Evolutionary conservation across 2,329 filamentous ascomycete genomes (phyloP).

Genomic region (Hypoxylon sp.): DNA sequence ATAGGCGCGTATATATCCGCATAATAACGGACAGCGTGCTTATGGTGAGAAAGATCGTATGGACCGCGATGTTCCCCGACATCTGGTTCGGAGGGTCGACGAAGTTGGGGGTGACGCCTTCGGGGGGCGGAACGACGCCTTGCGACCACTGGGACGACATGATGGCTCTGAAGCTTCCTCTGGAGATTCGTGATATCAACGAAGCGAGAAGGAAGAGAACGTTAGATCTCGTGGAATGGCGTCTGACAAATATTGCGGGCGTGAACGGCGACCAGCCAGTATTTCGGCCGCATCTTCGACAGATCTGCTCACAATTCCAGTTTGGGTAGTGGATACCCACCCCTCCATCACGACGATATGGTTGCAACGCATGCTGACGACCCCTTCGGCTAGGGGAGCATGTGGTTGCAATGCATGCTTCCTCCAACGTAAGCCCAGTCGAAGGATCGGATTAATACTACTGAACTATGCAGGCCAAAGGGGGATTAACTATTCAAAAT

Average conservation of each 20-base stretch:
- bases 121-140: conserved; percentile 20
- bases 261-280: conserved; percentile 1
- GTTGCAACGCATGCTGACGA: conserved; percentile 16
- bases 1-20: conserved; percentile 24
- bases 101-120: conserved; percentile 18
- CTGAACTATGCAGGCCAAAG: conserved; percentile 12
- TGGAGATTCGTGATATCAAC: not conserved
- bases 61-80: conserved; percentile 18
- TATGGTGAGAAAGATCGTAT: conserved; percentile 23
- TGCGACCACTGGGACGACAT: conserved; percentile 29
- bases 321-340: conserved; percentile 8
- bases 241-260: conserved; percentile 16
- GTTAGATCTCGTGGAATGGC: not conserved
- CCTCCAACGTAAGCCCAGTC: conserved; percentile 20
- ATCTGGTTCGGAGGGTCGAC: conserved; percentile 21
- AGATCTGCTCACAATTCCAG: not conserved
- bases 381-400: conserved; percentile 9
- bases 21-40: conserved; percentile 20
- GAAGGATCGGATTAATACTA: conserved; percentile 14
- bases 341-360: conserved; percentile 12
- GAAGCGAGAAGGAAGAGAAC: not conserved
- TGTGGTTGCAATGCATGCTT: conserved; percentile 24
- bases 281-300: not conserved
- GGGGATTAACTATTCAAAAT: conserved; percentile 3
- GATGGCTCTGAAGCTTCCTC: conserved; percentile 2